A percentile compares a stretch with the other conserved stretches of the same genome.
Evolutionary conservation across 2,329 filamentous ascomycete species (phyloP).

Genomic region (Alternaria triticimaculans): DNA sequence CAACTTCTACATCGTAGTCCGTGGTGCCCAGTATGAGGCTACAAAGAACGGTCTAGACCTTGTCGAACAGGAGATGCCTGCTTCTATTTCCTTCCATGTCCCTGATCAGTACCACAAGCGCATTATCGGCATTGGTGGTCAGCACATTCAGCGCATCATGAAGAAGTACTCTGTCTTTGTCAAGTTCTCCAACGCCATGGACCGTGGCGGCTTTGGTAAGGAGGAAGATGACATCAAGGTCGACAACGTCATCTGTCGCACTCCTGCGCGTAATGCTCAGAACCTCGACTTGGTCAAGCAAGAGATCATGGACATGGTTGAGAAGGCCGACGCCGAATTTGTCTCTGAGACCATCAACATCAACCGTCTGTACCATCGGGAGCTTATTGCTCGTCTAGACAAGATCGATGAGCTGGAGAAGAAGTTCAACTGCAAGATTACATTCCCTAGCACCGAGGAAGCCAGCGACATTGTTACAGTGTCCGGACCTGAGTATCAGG

Average conservation of each 20-base stretch:
- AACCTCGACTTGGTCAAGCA: slow-evolving; percentile 97
- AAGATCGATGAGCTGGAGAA: slow-evolving; percentile 96
- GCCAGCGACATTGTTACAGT: slow-evolving; percentile 96
- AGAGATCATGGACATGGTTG: slow-evolving; percentile 99
- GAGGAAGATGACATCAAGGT: slow-evolving; percentile 99
- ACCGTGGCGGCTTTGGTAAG: slow-evolving; percentile 88
- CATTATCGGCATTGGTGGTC: slow-evolving; percentile 97
- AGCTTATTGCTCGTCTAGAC: slow-evolving; percentile 83
- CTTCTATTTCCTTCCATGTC: slow-evolving; percentile 98
- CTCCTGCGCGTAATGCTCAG: slow-evolving; percentile 94
- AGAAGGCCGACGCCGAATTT: slow-evolving; percentile 95
- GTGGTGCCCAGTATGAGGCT: slow-evolving; percentile 88
- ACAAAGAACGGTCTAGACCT: slow-evolving; percentile 91
- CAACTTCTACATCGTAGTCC: slow-evolving; percentile 99
- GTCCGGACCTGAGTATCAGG: slow-evolving; percentile 96
- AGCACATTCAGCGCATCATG: slow-evolving; percentile 99
- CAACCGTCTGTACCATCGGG: slow-evolving; percentile 92
- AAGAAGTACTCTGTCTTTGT: slow-evolving; percentile 99
- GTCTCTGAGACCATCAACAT: slow-evolving; percentile 93
- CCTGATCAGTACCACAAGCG: slow-evolving; percentile 99
- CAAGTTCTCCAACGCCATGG: slow-evolving; percentile 99
- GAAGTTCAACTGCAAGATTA: slow-evolving; percentile 99
- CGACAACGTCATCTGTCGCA: slow-evolving; percentile 98
- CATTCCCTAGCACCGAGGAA: slow-evolving; percentile 96
- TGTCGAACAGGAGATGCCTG: slow-evolving; percentile 98